Conservation (phyloP, 352 stramenopile genomes). For the Phytophthora podocarpi region DNA sequence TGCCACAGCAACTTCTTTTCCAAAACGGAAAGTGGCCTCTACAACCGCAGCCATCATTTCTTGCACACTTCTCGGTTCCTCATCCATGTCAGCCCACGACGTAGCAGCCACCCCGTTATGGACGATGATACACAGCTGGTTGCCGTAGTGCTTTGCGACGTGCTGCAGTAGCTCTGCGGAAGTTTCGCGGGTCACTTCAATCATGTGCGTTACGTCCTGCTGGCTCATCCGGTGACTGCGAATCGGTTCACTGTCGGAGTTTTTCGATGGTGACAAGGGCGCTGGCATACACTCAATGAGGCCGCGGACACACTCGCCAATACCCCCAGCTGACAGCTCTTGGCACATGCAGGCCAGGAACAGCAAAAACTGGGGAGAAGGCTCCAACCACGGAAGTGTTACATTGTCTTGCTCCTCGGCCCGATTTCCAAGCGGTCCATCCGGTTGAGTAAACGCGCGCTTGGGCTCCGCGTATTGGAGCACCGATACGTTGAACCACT, state of each 20-base stretch:
- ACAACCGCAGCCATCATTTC: constrained; percentile 68
- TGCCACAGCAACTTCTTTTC: constrained; percentile 65
- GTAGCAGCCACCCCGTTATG: constrained; percentile 46
- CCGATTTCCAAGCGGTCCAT: neutral
- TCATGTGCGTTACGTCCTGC: constrained; percentile 74
- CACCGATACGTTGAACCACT: constrained; percentile 76
- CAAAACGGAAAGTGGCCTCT: constrained; percentile 57
- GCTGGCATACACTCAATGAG: constrained; percentile 74
- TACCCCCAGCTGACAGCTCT: constrained; percentile 65
- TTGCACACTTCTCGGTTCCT: constrained; percentile 74
- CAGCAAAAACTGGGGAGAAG: constrained; percentile 68
- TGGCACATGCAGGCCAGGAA: constrained; percentile 76
- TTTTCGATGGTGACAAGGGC: constrained; percentile 26
- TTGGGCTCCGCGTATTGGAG: constrained; percentile 77
- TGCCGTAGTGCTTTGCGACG: constrained; percentile 65
- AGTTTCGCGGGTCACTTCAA: constrained; percentile 72
- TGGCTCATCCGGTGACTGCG: constrained; percentile 33
- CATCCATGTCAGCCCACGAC: constrained; percentile 60
- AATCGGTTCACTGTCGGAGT: constrained; percentile 9
- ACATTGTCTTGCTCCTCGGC: constrained; percentile 37
- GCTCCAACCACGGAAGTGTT: constrained; percentile 58
- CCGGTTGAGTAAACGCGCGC: constrained; percentile 45
- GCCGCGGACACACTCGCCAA: constrained; percentile 70
- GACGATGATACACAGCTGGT: constrained; percentile 54
- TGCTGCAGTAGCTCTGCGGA: constrained; percentile 63